A percentile compares a stretch with the other conserved stretches of the same genome.
phyloP scores from a whole-genome alignment of 768 basidiomycete genomes.

The Phlegmacium glaucopus region DNA sequence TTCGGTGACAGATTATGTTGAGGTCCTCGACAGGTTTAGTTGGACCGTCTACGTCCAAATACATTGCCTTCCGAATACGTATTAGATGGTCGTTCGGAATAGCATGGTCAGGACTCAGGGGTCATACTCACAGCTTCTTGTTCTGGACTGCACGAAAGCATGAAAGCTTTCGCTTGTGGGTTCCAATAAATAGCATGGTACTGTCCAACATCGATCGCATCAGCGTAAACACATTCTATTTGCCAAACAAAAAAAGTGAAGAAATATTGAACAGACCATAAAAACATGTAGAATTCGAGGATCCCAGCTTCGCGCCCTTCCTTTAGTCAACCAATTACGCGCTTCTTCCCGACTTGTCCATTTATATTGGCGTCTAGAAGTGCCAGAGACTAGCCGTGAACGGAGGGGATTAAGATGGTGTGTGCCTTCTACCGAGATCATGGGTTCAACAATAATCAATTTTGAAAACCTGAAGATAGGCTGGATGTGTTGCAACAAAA shows the following conservation, averaged over 20 bases:
- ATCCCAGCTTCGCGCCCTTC: constrained; percentile 47
- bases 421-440: constrained; percentile 51
- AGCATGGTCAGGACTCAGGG: neutral
- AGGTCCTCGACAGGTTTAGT: constrained; percentile 49
- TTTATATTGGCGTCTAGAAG: constrained; percentile 46
- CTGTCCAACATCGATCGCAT: constrained; percentile 23
- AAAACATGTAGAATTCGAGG: constrained; percentile 47
- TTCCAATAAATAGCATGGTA: constrained; percentile 42
- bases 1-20: constrained; percentile 31
- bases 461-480: constrained; percentile 45
- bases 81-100: neutral
- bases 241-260: neutral
- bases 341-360: constrained; percentile 51
- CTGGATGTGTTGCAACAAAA: constrained; percentile 47
- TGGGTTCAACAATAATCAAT: constrained; percentile 61
- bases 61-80: constrained; percentile 49
- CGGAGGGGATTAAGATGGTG: constrained; percentile 40
- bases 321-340: constrained; percentile 28
- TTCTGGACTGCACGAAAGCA: constrained; percentile 55
- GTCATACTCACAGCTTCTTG: constrained; percentile 54
- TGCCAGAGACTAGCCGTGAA: constrained; percentile 38
- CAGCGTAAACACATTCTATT: neutral
- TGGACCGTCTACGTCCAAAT: constrained; percentile 52
- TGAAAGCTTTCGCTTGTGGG: constrained; percentile 31
- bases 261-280: constrained; percentile 48